Base-by-base conservation (phyloP, 306 rosid species). In the Biancaea sappan region DNA sequence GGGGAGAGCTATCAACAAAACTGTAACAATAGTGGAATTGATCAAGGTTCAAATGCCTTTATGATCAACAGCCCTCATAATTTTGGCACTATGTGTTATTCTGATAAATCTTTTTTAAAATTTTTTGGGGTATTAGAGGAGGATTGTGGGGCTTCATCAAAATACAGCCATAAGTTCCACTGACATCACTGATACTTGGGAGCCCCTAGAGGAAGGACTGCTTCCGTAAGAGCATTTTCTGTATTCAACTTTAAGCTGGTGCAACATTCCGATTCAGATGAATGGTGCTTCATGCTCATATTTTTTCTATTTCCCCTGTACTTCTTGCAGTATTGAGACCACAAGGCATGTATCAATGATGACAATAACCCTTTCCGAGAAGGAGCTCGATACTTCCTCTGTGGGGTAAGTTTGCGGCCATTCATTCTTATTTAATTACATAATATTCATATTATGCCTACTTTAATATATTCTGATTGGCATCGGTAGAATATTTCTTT, bases 191-290 rank as follows among this genome's bases (percentile, higher is more conserved):
- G 96, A 92, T 76, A 92, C 91, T 7, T 90, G 96, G 91, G 98
- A 92, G 80, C 98, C 98, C 51, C 86, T 92, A 16, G 98, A 92
- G 80, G 98, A 92, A 87, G 98, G 96, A 90, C 92, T 92, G 40
- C 89, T 88, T 71, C 94, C 96, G 98, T 92, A 82, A 90, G 92
- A 26, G 44, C 64, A 25, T 22, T 70, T 19, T 62, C 51, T 62
- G 7, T 60, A 9, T 72, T 13, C 0, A 21, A 8, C 21, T 51
- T 47, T 46, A 70, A 71, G 24, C 31, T 16, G 24, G 37, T 66
- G 73, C 5, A 59, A 31, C 37, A 52, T 66, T 66, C 34, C 57
- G 66, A n/a, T 66, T 12, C 21, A 3, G 26, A 43, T 80, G 51
- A 26, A 10, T 58, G 47, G 66, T 48, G 31, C 65, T 28, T 57